phyloP scores from a whole-genome alignment of 805 yeast genomes.

The Kazachstania bromeliacearum region DNA sequence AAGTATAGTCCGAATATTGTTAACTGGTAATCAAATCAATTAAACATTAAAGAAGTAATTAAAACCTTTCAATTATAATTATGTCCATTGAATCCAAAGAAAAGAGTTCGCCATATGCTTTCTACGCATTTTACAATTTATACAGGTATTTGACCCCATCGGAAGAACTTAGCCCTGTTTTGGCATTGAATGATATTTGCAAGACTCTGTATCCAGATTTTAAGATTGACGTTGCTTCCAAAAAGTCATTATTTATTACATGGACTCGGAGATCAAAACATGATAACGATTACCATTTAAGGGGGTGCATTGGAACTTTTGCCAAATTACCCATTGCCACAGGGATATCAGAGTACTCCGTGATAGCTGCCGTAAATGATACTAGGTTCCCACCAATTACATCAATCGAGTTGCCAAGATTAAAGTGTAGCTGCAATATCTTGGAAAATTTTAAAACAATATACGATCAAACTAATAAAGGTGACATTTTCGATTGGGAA shows the following conservation, averaged over 20 bases:
- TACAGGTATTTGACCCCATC: constrained; percentile 12
- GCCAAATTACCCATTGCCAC: constrained; percentile 39
- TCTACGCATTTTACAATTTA: constrained; percentile 28
- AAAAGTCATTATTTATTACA: constrained; percentile 72
- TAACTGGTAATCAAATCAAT: no score
- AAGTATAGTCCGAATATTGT: no score
- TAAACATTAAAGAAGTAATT: no score
- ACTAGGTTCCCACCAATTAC: constrained; percentile 62
- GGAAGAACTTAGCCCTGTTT: not conserved
- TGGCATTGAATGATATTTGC: constrained; percentile 11
- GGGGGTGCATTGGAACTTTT: constrained; percentile 96
- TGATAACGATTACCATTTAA: constrained; percentile 29
- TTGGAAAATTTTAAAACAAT: constrained; percentile 32
- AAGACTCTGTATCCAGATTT: constrained; percentile 12
- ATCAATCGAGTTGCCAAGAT: constrained; percentile 40
- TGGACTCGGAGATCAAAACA: constrained; percentile 48
- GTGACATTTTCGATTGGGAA: constrained; percentile 60
- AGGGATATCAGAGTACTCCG: constrained; percentile 56
- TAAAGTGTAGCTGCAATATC: constrained; percentile 33
- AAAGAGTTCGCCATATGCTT: constrained; percentile 22
- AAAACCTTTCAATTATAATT: no score
- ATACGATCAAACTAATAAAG: constrained; percentile 37
- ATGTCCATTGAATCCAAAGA: not conserved
- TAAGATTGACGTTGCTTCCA: constrained; percentile 4
- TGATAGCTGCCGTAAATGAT: constrained; percentile 69